These are phyloP conservation scores for Tilletia horrida DNA, from an alignment of 1,284 basidiomycete genomes.

Conservation along the genomic window DNA sequence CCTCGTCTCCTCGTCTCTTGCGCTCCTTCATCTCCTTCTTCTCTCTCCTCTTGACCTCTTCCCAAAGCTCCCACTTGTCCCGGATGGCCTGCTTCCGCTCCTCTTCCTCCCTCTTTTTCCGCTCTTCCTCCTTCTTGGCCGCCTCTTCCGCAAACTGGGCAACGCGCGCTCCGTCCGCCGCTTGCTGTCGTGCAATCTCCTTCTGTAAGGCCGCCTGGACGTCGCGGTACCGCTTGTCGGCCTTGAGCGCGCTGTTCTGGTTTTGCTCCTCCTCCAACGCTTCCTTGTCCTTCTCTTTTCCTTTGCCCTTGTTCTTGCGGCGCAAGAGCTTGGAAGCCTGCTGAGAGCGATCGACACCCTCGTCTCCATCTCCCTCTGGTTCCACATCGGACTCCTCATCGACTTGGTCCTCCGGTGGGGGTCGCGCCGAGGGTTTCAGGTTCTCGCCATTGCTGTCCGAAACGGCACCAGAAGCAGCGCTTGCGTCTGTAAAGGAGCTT, in stretches of 20 bases:
- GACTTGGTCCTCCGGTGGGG: neutral
- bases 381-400: neutral
- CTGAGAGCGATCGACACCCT: neutral
- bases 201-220: neutral
- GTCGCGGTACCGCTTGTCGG: slow-evolving; percentile 13
- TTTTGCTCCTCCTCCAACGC: neutral
- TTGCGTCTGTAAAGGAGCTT: neutral
- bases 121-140: neutral
- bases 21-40: slow-evolving; percentile 18
- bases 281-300: slow-evolving; percentile 11
- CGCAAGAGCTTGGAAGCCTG: neutral
- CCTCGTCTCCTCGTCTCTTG: slow-evolving; percentile 7
- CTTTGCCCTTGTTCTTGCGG: neutral
- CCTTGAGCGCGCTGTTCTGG: neutral
- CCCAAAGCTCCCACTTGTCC: slow-evolving; percentile 18
- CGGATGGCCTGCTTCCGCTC: neutral
- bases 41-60: slow-evolving; percentile 15
- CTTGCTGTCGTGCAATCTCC: neutral
- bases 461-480: neutral
- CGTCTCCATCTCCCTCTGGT: neutral
- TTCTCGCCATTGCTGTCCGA: neutral
- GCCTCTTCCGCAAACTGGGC: neutral
- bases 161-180: neutral
- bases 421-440: neutral
- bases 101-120: slow-evolving; percentile 10